These are phyloP conservation scores for Alternaria brassicae DNA, from an alignment of 2,329 filamentous ascomycete genomes.

Conservation along the genomic window DNA sequence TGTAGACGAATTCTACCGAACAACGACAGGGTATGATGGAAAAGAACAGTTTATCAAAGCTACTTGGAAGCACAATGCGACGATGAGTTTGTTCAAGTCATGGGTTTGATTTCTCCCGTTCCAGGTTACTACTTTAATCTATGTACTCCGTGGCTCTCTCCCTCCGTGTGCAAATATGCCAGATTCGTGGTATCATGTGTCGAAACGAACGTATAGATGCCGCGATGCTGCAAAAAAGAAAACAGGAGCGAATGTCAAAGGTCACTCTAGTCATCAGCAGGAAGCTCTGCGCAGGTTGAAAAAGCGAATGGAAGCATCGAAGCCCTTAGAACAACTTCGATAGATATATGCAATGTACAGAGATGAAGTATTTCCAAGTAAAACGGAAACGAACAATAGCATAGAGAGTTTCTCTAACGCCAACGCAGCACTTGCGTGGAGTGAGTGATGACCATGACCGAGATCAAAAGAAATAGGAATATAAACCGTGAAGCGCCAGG, in stretches of 20 bases:
- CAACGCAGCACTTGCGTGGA: slow-evolving; percentile 20
- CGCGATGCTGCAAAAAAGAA: neutral
- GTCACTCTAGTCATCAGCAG: neutral
- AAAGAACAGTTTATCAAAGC: no score
- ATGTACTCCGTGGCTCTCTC: neutral
- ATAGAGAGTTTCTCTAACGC: neutral
- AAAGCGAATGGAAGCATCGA: neutral
- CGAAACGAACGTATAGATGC: neutral
- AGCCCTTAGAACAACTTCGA: neutral
- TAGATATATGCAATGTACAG: slow-evolving; percentile 1
- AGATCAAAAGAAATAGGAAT: neutral
- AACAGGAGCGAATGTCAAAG: neutral
- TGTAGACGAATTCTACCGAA: no score
- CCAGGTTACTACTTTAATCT: neutral
- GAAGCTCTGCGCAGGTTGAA: neutral
- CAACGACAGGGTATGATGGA: neutral
- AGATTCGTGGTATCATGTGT: neutral
- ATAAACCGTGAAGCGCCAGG: slow-evolving; percentile 6
- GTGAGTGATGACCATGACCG: neutral
- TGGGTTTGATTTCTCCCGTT: neutral
- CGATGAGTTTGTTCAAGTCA: neutral
- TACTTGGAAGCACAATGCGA: no score
- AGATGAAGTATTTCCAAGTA: neutral
- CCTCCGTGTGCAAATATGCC: neutral
- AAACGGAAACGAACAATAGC: neutral